Conservation (phyloP, 2,329 filamentous ascomycete species). For the Emericellopsis cladophorae region DNA sequence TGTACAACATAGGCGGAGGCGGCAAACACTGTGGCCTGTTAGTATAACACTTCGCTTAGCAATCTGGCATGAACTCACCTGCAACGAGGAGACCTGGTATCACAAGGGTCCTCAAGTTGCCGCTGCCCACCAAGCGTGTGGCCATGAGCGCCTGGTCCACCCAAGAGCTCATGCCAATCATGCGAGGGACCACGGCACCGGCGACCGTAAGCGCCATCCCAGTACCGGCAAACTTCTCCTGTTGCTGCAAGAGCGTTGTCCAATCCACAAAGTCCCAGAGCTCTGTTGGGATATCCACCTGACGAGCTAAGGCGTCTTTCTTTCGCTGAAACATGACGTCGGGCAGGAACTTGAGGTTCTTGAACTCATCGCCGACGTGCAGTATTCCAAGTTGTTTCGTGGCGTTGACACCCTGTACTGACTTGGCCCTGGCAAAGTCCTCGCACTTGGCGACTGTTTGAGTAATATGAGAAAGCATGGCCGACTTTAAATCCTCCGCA, state of each 20-base stretch:
- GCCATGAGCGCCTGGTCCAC: conserved; percentile 76
- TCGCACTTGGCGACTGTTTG: conserved; percentile 70
- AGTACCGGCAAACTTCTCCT: conserved; percentile 90
- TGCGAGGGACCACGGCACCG: conserved; percentile 72
- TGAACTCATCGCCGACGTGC: conserved; percentile 79
- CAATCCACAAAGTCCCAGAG: conserved; percentile 90
- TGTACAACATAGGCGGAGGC: conserved; percentile 70
- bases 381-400: conserved; percentile 83
- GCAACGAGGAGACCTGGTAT: conserved; percentile 68
- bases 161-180: conserved; percentile 79
- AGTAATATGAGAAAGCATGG: conserved; percentile 82
- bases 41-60: conserved; percentile 2
- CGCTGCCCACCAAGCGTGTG: conserved; percentile 66
- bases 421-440: conserved; percentile 68
- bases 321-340: conserved; percentile 90
- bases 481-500: conserved; percentile 82
- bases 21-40: conserved; percentile 44
- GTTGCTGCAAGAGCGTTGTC: conserved; percentile 67
- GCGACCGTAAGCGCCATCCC: conserved; percentile 89
- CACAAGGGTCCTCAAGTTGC: conserved; percentile 69
- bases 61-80: conserved; percentile 46
- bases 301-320: conserved; percentile 66
- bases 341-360: conserved; percentile 74
- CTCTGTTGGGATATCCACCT: conserved; percentile 81
- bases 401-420: conserved; percentile 67